Evolutionary conservation across 192 early-diverging fungal species (phyloP).

Genomic region (Irineochytrium annulatum): DNA sequence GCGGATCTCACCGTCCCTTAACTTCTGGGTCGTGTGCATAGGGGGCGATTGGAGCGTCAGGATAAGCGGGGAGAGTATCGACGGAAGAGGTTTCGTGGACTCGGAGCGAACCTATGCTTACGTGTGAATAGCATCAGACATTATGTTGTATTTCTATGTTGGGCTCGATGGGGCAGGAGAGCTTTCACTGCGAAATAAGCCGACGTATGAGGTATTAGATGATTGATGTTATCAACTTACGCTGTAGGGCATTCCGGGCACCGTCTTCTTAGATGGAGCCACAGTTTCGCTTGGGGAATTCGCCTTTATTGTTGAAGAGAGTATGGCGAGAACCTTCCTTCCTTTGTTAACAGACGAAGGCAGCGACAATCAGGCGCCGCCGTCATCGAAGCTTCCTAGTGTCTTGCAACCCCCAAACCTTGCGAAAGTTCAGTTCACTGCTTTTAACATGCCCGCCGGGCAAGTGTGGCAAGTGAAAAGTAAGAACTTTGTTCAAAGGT

Average conservation of each 20-base stretch:
- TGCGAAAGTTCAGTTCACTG: conserved; percentile 17
- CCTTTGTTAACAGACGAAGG: no score
- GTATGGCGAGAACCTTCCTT: no score
- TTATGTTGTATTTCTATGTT: conserved; percentile 72
- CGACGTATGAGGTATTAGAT: background rate
- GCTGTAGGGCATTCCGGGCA: no score
- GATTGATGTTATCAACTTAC: background rate
- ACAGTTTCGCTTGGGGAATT: no score
- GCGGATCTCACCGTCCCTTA: conserved; percentile 27
- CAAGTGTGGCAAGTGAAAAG: conserved; percentile 57
- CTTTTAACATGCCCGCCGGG: conserved; percentile 15
- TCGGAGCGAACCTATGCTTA: conserved; percentile 33
- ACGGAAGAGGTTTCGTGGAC: conserved; percentile 31
- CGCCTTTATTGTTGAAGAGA: no score
- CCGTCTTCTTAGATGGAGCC: no score
- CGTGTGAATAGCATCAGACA: conserved; percentile 17
- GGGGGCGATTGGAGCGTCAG: conserved; percentile 76
- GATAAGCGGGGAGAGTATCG: conserved; percentile 67
- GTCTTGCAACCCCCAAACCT: no score
- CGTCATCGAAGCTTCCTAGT: no score
- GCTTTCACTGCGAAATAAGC: conserved; percentile 46
- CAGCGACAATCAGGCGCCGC: no score
- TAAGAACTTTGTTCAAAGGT: background rate
- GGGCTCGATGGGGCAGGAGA: conserved; percentile 71
- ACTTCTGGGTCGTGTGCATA: conserved; percentile 16